phyloP scores from a whole-genome alignment of 2,329 filamentous ascomycete species.

The Aspergillus udagawae region DNA sequence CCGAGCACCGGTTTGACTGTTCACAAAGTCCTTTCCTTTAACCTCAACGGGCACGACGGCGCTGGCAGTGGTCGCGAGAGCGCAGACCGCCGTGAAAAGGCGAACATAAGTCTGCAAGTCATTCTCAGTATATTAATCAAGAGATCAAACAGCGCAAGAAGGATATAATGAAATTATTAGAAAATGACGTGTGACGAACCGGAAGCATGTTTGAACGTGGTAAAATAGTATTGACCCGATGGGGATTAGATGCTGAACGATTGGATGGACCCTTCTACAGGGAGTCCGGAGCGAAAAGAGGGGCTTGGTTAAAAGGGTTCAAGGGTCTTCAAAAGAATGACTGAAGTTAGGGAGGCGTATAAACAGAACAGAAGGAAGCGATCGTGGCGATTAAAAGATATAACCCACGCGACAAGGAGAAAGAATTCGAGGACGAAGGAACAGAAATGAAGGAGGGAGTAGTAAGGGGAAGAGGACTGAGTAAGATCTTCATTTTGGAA shows the following conservation, averaged over 20 bases:
- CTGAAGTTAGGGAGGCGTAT: slow-evolving; percentile 1
- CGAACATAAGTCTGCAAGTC: slow-evolving; percentile 26
- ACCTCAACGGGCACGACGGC: slow-evolving; percentile 57
- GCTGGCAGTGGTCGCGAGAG: slow-evolving; percentile 43
- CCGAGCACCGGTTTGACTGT: slow-evolving; percentile 54
- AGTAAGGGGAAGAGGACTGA: slow-evolving; percentile 3
- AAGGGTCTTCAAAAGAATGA: slow-evolving; percentile 11
- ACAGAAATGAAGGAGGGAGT: slow-evolving; percentile 5
- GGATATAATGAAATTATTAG: not conserved
- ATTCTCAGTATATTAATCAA: not conserved
- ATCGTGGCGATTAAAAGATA: slow-evolving; percentile 5
- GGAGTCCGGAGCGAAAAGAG: slow-evolving; percentile 7
- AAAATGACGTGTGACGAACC: not conserved
- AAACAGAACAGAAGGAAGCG: slow-evolving; percentile 9
- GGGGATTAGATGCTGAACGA: slow-evolving; percentile 6
- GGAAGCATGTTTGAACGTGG: not conserved
- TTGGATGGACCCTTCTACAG: slow-evolving; percentile 15
- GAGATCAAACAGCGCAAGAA: not conserved
- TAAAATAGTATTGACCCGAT: not conserved
- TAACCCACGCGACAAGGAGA: not conserved
- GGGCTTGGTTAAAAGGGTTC: not conserved
- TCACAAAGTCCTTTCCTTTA: slow-evolving; percentile 58
- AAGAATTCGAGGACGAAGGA: slow-evolving; percentile 6
- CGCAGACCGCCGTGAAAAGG: slow-evolving; percentile 38
- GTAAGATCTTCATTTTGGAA: not conserved